Conservation (phyloP, 106 monocot genomes). For the Allium fistulosum region DNA sequence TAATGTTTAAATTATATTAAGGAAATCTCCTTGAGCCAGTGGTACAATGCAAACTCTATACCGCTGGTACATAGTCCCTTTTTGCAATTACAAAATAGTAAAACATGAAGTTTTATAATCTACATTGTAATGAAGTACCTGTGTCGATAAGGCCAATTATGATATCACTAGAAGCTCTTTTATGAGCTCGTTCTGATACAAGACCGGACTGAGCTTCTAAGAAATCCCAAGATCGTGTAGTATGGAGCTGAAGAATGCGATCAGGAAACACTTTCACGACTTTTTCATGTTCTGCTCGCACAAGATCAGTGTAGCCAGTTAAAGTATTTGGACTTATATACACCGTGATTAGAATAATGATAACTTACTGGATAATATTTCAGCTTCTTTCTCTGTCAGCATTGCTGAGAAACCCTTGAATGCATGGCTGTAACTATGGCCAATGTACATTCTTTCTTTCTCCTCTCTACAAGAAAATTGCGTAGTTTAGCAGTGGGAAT, state of each 20-base stretch:
- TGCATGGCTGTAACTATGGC: no score
- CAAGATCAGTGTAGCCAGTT: neutral
- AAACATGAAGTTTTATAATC: no score
- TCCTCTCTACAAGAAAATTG: no score
- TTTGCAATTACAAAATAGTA: no score
- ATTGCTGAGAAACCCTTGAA: no score
- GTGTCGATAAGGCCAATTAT: conserved; percentile 93
- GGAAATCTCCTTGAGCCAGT: no score
- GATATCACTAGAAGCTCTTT: conserved; percentile 38
- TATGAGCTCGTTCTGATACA: conserved; percentile 23
- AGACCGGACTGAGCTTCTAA: conserved; percentile 60
- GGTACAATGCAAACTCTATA: no score
- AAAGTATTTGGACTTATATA: neutral
- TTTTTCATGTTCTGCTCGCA: conserved; percentile 36
- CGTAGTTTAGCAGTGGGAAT: no score
- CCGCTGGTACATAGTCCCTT: no score
- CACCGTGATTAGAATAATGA: neutral
- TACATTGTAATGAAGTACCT: conserved; percentile 16
- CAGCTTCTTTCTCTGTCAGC: conserved; percentile 76
- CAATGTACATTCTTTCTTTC: no score
- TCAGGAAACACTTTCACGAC: conserved; percentile 82
- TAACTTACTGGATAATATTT: conserved; percentile 44
- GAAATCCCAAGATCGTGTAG: conserved; percentile 93
- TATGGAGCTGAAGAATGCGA: conserved; percentile 72
- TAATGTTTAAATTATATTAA: no score